Base-by-base conservation (phyloP, 768 basidiomycete genomes). In the Phlegmacium glaucopus region DNA sequence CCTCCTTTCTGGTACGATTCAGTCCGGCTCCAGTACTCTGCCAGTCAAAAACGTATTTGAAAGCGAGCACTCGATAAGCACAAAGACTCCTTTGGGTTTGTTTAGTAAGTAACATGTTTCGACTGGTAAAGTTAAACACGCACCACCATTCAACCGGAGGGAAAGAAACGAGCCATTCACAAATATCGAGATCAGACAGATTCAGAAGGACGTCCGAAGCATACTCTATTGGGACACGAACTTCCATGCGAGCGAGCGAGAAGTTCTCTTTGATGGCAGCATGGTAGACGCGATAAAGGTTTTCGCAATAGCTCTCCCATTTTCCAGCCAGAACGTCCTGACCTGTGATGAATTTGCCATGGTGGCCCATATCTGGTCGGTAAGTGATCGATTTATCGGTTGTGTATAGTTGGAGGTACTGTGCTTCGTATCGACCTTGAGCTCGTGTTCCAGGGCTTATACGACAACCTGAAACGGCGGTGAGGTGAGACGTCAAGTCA, bases 341-440 rank as follows among this genome's bases (percentile, higher is more conserved):
- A n/a, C 49, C 47, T 0, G 53, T 56, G 3, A 66, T 36, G 22
- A 44, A 53, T 37, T 66, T 64, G 2, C 60, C 60, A 17, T 57
- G 51, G 17, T 52, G 46, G 6, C 42, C 25, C 0, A 52, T 42
- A 2, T 63, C 54, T 9, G 41, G 47, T 9, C 55, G 49, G 27
- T 63, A 63, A 0, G 57, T 65, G 12, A 61, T 16, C 0, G 65
- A 27, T 44, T 71, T 71, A 50, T 70, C 68, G 0, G 67, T 71
- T 0, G 49, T 45, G 42, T 71, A 71, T 9, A 63, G 16, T 36
- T 70, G 68, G 0, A 68, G n/a, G 30, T 70, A 69, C 1, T 32
- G 35, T 0, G 52, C 55, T 1, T 59, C 26, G 17, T 32, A 54
- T 0, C 13, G 13, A 1, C 65, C 65, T 16, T 44, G 36, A 2